Percentiles rank a stretch among this genome's conserved stretches.
Evolutionary conservation across 2,329 filamentous ascomycete genomes (phyloP).

Genomic region (Exophiala xenobiotica): DNA sequence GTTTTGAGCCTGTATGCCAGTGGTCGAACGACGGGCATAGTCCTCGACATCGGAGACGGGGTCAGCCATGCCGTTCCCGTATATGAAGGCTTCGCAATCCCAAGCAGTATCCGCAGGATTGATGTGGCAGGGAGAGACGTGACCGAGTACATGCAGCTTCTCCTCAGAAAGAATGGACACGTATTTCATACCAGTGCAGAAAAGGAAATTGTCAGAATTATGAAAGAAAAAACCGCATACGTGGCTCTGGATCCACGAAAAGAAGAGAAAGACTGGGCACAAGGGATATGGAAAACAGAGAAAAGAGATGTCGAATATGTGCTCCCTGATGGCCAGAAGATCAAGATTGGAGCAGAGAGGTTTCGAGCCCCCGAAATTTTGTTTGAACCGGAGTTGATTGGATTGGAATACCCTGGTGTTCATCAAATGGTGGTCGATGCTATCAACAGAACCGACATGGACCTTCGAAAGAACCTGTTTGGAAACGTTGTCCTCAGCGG

Average conservation of each 20-base stretch:
- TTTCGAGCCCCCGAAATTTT: conserved; percentile 96
- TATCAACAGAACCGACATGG: conserved; percentile 91
- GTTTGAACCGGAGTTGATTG: conserved; percentile 95
- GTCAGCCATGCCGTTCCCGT: conserved; percentile 97
- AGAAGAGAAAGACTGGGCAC: conserved; percentile 94
- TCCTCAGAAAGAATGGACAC: conserved; percentile 88
- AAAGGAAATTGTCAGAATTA: conserved; percentile 96
- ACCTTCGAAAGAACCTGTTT: conserved; percentile 89
- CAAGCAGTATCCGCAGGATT: conserved; percentile 90
- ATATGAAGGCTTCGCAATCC: conserved; percentile 96
- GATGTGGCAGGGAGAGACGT: conserved; percentile 96
- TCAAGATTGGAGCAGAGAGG: conserved; percentile 91
- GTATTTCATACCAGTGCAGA: conserved; percentile 97
- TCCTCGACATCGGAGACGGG: conserved; percentile 91
- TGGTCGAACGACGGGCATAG: conserved; percentile 91
- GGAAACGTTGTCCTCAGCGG: conserved; percentile 97
- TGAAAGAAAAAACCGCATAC: conserved; percentile 94
- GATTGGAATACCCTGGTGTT: conserved; percentile 92
- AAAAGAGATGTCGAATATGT: conserved; percentile 82
- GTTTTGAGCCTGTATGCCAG: conserved; percentile 95
- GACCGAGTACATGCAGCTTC: conserved; percentile 87
- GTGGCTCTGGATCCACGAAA: conserved; percentile 85
- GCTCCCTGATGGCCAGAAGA: conserved; percentile 86
- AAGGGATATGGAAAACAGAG: conserved; percentile 65
- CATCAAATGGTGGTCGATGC: conserved; percentile 98